Base-by-base conservation (phyloP, 2,329 filamentous ascomycete genomes). In the Curvularia sp. region DNA sequence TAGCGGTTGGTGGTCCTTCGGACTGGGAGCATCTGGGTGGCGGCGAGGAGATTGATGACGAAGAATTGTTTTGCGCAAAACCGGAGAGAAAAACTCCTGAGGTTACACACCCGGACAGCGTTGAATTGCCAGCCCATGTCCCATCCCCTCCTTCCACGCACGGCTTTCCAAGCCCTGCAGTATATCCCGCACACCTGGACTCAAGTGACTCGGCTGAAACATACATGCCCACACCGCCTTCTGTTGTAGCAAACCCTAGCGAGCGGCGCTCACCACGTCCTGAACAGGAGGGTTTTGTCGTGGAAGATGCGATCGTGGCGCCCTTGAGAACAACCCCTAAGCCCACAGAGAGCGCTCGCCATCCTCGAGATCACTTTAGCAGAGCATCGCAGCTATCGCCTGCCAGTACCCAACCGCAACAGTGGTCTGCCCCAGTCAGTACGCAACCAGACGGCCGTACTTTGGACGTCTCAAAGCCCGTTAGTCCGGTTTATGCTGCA, bases 1-100 rank as follows among this genome's bases (percentile, higher is more conserved):
- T 77, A 3, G 74, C 74, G 7, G 61, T 60, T 41, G 76, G 76
- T 6, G 73, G 71, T 2, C 76, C 76, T 3, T 76, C 73, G 9
- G 76, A 77, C 36, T 78, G 76, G 76, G 75, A 78, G 47, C 74
- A 69, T 32, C 71, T 77, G 60, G 74, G 74, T 10, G 61, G 48
- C 6, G 65, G 53, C 7, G 71, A 69, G 4, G 75, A 77, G 42
- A 68, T 77, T 32, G 75, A 77, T 36, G 75, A 77, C 41, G 74
- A 74, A 32, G 74, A 72, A 8, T 41, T 74, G 6, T 77, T 74
- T 8, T 32, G 39, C 53, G 64, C 52, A n/a, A 75, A 73, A 59
- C 69, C 68, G 28, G 65, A 70, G 3, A 47, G 53, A 9, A 64
- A 63, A 41, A 47, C 59, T 2, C 45, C 39, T 19, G 55, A 62